Percentiles rank a stretch among this genome's conserved stretches.
Conservation (phyloP, 495 filamentous ascomycete species). For the Aspergillus affinis region DNA sequence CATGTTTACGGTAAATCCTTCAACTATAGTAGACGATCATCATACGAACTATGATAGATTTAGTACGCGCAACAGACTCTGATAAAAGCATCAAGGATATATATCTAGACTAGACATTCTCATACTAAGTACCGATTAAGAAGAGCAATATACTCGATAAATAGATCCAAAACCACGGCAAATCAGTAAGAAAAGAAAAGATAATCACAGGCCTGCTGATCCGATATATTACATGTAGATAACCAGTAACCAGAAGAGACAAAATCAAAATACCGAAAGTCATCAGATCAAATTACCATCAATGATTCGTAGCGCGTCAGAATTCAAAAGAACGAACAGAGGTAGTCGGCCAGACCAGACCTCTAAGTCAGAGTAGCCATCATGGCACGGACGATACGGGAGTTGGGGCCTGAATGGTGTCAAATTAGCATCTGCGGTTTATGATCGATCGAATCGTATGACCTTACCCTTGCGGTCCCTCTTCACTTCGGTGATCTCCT, state of each 20-base stretch:
- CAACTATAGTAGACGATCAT: too few relatives aligned
- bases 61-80: too few relatives aligned
- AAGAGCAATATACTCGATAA: neutral
- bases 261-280: neutral
- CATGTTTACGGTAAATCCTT: too few relatives aligned
- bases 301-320: constrained; percentile 8
- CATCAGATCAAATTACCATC: neutral
- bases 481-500: constrained; percentile 64
- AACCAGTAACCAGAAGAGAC: neutral
- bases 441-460: constrained; percentile 55
- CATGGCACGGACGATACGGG: constrained; percentile 69
- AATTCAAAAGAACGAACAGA: neutral
- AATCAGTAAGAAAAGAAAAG: neutral
- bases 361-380: constrained; percentile 70
- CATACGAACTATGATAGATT: too few relatives aligned
- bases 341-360: neutral
- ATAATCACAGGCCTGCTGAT: neutral
- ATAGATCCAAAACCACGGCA: neutral
- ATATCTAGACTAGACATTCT: neutral
- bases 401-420: constrained; percentile 51
- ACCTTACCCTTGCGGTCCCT: constrained; percentile 86
- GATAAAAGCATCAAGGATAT: neutral
- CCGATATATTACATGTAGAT: neutral
- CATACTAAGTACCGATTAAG: neutral
- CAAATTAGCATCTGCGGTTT: constrained; percentile 32